Conservation (phyloP, 768 basidiomycete genomes). For the Boletus coccyginus region DNA sequence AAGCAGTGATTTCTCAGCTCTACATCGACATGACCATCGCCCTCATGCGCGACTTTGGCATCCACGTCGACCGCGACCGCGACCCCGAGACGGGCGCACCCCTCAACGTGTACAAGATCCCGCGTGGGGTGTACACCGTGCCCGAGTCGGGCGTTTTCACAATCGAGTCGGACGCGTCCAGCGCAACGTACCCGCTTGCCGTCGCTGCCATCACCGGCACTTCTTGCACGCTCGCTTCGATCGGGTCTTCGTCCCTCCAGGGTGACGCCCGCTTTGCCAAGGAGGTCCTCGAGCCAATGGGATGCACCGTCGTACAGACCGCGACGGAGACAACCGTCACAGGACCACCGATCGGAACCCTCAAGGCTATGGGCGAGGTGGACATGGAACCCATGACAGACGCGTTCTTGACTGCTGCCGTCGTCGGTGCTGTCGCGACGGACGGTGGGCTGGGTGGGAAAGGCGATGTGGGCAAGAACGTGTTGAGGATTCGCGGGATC, state of each 20-base stretch:
- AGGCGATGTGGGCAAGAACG: slow-evolving; percentile 32
- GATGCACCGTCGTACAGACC: slow-evolving; percentile 88
- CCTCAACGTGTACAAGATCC: slow-evolving; percentile 85
- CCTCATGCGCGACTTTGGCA: slow-evolving; percentile 94
- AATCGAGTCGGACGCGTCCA: slow-evolving; percentile 94
- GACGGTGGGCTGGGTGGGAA: slow-evolving; percentile 44
- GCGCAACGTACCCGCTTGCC: slow-evolving; percentile 95
- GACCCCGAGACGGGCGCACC: slow-evolving; percentile 58
- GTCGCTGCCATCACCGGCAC: slow-evolving; percentile 98
- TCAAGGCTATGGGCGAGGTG: slow-evolving; percentile 59
- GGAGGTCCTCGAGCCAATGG: slow-evolving; percentile 92
- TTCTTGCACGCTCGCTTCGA: slow-evolving; percentile 88
- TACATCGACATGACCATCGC: slow-evolving; percentile 99
- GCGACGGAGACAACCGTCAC: slow-evolving; percentile 86
- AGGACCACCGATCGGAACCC: slow-evolving; percentile 83
- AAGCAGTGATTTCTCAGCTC: slow-evolving; percentile 95
- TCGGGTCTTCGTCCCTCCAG: slow-evolving; percentile 87
- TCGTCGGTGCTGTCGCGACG: slow-evolving; percentile 82
- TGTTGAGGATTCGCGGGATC: slow-evolving; percentile 89
- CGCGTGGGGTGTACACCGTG: slow-evolving; percentile 72
- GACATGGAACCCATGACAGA: slow-evolving; percentile 99
- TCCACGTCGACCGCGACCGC: slow-evolving; percentile 64
- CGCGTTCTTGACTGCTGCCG: slow-evolving; percentile 94
- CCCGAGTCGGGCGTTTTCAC: slow-evolving; percentile 64
- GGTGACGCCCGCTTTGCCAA: slow-evolving; percentile 97